These are phyloP conservation scores for Dianthus caryophyllus DNA, from an alignment of 148 eudicot species.

Conservation along the genomic window DNA sequence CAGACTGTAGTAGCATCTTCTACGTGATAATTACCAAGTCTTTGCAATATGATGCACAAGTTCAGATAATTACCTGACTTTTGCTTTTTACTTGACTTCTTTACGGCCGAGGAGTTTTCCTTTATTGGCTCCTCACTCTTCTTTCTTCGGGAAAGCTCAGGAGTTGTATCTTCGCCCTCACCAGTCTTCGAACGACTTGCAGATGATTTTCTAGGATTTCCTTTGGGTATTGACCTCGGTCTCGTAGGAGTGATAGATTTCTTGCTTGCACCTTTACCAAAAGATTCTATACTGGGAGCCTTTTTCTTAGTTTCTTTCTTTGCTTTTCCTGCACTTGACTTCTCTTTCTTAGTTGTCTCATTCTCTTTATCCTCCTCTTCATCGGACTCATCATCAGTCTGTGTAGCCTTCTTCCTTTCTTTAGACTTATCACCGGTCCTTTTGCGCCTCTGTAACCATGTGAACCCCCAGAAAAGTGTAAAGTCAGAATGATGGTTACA, in stretches of 20 bases:
- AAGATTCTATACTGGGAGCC: conserved; percentile 41
- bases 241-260: conserved; percentile 39
- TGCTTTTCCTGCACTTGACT: conserved; percentile 26
- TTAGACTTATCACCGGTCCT: conserved; percentile 35
- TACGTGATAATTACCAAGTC: background rate
- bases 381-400: conserved; percentile 55
- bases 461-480: too few species aligned
- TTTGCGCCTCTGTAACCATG: conserved; percentile 31
- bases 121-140: conserved; percentile 50
- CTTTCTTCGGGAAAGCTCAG: conserved; percentile 66
- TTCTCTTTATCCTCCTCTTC: conserved; percentile 29
- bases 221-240: conserved; percentile 46
- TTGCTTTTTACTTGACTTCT: conserved; percentile 55
- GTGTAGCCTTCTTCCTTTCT: conserved; percentile 34
- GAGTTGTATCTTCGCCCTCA: conserved; percentile 37
- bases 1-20: too few species aligned
- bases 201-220: conserved; percentile 43
- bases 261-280: conserved; percentile 47
- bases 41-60: background rate
- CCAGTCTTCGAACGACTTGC: conserved; percentile 40
- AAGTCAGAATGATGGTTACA: background rate
- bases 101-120: conserved; percentile 53
- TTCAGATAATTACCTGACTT: conserved; percentile 43
- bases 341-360: conserved; percentile 35
- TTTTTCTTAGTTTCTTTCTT: conserved; percentile 41